phyloP scores from a whole-genome alignment of 257 asterid genomes.

The Schizonepeta tenuifolia region DNA sequence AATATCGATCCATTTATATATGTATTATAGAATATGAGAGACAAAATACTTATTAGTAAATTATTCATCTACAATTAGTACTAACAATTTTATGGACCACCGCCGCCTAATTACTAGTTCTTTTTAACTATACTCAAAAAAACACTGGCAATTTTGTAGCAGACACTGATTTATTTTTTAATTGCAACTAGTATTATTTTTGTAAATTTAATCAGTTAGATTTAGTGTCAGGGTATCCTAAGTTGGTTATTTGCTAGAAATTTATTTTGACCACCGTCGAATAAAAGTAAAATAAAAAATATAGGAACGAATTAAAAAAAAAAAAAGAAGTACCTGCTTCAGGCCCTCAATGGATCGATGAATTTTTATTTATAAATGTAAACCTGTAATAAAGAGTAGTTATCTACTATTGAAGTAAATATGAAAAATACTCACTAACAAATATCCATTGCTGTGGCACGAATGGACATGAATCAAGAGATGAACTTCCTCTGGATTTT shows the following conservation, averaged over 20 bases:
- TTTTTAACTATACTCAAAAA: slow-evolving; percentile 22
- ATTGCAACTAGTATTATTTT: background rate
- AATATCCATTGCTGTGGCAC: background rate
- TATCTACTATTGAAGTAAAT: background rate
- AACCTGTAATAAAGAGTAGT: background rate
- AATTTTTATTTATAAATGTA: background rate
- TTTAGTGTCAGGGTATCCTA: slow-evolving; percentile 42
- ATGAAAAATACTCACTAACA: background rate
- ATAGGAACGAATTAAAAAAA: background rate
- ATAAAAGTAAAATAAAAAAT: background rate
- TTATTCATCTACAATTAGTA: slow-evolving; percentile 26
- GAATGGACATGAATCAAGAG: background rate
- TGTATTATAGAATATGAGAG: background rate
- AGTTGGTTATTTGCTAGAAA: slow-evolving; percentile 15
- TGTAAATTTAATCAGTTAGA: slow-evolving; percentile 20
- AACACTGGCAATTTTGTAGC: slow-evolving; percentile 15
- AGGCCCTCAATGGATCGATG: no score
- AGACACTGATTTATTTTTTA: slow-evolving; percentile 5
- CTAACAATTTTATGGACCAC: slow-evolving; percentile 26
- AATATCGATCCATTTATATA: no score
- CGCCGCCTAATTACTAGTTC: background rate
- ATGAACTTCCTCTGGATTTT: background rate
- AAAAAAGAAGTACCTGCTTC: background rate
- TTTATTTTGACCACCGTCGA: slow-evolving; percentile 1
- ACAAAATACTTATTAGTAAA: slow-evolving; percentile 14